These are phyloP conservation scores for Gyromitra esculenta DNA, from an alignment of 2,329 filamentous ascomycete species.

Conservation along the genomic window DNA sequence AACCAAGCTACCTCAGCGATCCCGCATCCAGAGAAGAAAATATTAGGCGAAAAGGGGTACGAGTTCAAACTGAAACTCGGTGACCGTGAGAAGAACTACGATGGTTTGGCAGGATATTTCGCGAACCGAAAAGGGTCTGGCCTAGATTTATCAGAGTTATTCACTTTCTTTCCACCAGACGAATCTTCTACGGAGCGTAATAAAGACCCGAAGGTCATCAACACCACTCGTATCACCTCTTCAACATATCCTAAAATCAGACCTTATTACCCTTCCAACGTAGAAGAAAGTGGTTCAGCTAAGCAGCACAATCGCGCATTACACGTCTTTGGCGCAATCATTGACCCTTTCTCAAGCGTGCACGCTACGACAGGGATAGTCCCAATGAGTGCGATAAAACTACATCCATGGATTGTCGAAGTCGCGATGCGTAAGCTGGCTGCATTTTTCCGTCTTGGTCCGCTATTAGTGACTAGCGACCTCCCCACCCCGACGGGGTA, in stretches of 20 bases:
- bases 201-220: neutral
- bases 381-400: constrained; percentile 54
- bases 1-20: constrained; percentile 45
- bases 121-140: neutral
- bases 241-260: constrained; percentile 56
- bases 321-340: constrained; percentile 45
- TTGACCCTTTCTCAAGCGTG: constrained; percentile 58
- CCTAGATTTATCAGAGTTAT: constrained; percentile 13
- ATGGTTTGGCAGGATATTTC: constrained; percentile 57
- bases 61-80: constrained; percentile 56
- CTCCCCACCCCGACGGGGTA: constrained; percentile 37
- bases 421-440: constrained; percentile 56
- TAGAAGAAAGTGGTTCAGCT: constrained; percentile 8
- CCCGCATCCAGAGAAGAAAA: neutral
- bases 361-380: constrained; percentile 57
- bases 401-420: constrained; percentile 57
- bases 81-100: constrained; percentile 51
- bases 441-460: constrained; percentile 58
- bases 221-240: neutral
- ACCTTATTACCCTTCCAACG: constrained; percentile 57
- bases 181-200: neutral
- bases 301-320: constrained; percentile 34
- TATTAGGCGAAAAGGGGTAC: constrained; percentile 32
- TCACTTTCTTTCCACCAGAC: constrained; percentile 7
- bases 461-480: constrained; percentile 54